Evolutionary conservation across 805 yeast species (phyloP), one percentile per base, ranked within the genome.

Genomic region (Candida ascalaphidarum): DNA sequence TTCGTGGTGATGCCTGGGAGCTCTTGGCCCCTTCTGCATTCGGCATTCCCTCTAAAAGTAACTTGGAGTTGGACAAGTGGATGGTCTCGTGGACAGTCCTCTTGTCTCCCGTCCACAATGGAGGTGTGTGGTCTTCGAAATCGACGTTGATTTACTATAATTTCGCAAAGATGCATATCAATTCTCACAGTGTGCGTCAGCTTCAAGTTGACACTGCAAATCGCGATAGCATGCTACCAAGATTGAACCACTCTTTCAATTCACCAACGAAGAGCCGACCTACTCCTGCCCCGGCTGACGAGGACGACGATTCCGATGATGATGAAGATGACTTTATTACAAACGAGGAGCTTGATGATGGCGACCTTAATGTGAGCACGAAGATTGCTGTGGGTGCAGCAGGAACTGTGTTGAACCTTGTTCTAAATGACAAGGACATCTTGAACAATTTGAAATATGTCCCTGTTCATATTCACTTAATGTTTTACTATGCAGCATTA

Each of bases 51-150:
- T 77, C 81, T 44, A 71, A 69, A 38, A 67, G 77, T 5, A 78
- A 78, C 43, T 50, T 78, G 32, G 82, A 77, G 33, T 51, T 78
- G 21, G 86, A 78, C 43, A 75, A 70, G 48, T 78, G 86, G 86
- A 78, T 78, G 83, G 82, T 78, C 4, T 77, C 78, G 13, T 78
- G 86, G 86, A 75, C 86, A 0, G 81, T 79, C 8, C 49, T 77
- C 22, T 52, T 78, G 13, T 71, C 81, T 3, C 81, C 82, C 1
- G 64, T 72, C 26, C 65, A 64, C 27, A 71, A 75, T 21, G 67
- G 67, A 2, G 52, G 65, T 0, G 65, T 63, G 8, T 78, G 86
- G 86, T 71, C 81, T 7, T 68, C 81, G 1, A 78, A 78, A 41
- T 74, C 81, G 1, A 77, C 84, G 0, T 55, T 78, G 33, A 71